phyloP scores from a whole-genome alignment of 1,284 basidiomycete species.

The Moniliella sp. region DNA sequence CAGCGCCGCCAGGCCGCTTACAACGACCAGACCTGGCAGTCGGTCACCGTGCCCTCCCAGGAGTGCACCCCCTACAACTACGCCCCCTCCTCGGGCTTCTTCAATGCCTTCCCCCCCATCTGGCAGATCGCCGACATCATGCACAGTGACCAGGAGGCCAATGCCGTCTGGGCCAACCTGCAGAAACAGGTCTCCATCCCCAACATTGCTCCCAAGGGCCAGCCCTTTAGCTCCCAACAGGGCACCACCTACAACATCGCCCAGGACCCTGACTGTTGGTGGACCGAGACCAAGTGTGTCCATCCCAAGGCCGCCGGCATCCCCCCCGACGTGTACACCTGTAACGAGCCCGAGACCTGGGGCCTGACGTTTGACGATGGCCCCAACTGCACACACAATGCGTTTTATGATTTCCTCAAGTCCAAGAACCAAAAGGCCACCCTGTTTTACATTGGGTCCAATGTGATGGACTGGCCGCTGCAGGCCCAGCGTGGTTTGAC shows the following conservation, averaged over 20 bases:
- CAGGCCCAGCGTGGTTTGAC: conserved; percentile 38
- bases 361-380: conserved; percentile 40
- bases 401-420: conserved; percentile 39
- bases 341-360: conserved; percentile 39
- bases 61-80: too few relatives aligned
- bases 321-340: conserved; percentile 32
- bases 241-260: conserved; percentile 1
- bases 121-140: too few relatives aligned
- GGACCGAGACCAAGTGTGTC: conserved; percentile 19
- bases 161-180: too few relatives aligned
- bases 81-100: too few relatives aligned
- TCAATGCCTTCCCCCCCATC: too few relatives aligned
- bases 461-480: conserved; percentile 41
- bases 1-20: too few relatives aligned
- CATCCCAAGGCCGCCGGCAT: conserved; percentile 26
- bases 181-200: neutral
- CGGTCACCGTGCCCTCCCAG: too few relatives aligned
- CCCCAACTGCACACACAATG: conserved; percentile 37
- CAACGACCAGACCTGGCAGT: too few relatives aligned
- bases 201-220: neutral
- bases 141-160: too few relatives aligned
- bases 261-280: conserved; percentile 29
- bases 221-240: neutral
- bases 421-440: conserved; percentile 39
- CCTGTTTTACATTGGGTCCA: conserved; percentile 38